Percentiles rank a stretch among this genome's conserved stretches.
phyloP scores from a whole-genome alignment of 78 protist genomes.

The Chrysochromulina tobinii region DNA sequence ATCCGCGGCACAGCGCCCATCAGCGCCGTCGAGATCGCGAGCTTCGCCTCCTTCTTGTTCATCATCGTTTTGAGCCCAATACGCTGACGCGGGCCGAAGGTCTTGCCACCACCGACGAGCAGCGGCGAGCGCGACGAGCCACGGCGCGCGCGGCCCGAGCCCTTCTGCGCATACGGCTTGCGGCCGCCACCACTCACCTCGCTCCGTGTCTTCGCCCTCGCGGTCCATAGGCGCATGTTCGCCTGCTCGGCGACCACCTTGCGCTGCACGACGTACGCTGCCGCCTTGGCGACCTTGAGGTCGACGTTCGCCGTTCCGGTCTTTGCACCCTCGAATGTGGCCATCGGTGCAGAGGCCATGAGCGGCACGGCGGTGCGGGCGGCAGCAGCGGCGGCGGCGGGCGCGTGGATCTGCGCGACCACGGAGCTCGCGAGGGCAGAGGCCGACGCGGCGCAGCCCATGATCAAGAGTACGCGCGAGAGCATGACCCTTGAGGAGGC shows the following conservation, averaged over 20 bases:
- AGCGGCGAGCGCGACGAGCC: conserved; percentile 41
- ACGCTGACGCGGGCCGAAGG: conserved; percentile 23
- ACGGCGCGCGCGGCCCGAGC: conserved; percentile 46
- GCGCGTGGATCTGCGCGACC: too few species aligned
- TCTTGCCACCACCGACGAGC: conserved; percentile 42
- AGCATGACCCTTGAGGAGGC: too few species aligned
- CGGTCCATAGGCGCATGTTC: conserved; percentile 42
- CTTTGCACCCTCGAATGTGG: neutral
- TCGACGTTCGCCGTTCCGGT: neutral
- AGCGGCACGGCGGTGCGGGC: neutral
- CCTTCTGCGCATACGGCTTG: conserved; percentile 46
- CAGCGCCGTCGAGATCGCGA: conserved; percentile 35
- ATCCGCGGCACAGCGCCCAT: neutral
- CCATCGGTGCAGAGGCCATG: neutral
- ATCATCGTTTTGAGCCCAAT: neutral
- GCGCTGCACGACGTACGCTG: neutral
- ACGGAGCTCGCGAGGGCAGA: too few species aligned
- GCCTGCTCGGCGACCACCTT: conserved; percentile 25
- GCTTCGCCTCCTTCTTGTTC: conserved; percentile 12
- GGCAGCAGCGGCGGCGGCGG: too few species aligned
- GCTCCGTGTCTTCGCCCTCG: neutral
- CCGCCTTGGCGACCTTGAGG: conserved; percentile 1
- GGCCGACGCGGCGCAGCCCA: too few species aligned
- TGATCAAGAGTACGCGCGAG: too few species aligned
- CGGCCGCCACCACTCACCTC: conserved; percentile 48